A percentile compares a stretch with the other conserved stretches of the same genome.
Evolutionary conservation across 2,329 filamentous ascomycete genomes (phyloP).

Genomic region (Zelopaecilomyces penicillatus): DNA sequence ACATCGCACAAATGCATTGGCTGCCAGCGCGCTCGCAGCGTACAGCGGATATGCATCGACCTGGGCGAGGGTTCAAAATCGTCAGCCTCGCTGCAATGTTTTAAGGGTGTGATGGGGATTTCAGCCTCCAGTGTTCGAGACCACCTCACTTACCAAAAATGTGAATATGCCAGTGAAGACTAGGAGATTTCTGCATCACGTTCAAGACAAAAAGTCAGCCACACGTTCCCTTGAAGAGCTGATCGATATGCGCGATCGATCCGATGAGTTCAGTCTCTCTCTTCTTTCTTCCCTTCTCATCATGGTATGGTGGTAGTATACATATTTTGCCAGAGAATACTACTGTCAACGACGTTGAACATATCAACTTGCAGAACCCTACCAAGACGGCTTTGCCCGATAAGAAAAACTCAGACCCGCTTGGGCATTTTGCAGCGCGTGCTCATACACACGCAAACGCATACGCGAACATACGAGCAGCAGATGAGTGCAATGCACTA

Average conservation of each 20-base stretch:
- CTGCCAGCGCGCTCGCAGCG: slow-evolving; percentile 70
- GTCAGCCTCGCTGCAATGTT: neutral
- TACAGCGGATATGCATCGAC: slow-evolving; percentile 71
- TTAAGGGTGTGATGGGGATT: neutral
- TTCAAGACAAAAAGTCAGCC: slow-evolving; percentile 17
- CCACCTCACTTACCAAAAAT: slow-evolving; percentile 58
- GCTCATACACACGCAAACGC: too few species aligned
- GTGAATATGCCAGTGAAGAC: slow-evolving; percentile 82
- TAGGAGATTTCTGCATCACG: slow-evolving; percentile 55
- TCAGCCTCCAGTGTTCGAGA: neutral
- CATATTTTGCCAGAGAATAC: too few species aligned
- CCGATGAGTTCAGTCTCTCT: too few species aligned
- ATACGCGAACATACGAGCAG: too few species aligned
- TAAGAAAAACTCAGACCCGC: too few species aligned
- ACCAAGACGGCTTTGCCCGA: too few species aligned
- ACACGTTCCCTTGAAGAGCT: slow-evolving; percentile 4
- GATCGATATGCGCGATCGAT: neutral
- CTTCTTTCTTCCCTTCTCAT: too few species aligned
- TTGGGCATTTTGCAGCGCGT: too few species aligned
- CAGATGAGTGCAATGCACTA: too few species aligned
- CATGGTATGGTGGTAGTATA: too few species aligned
- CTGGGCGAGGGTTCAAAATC: slow-evolving; percentile 18
- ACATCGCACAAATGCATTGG: slow-evolving; percentile 73
- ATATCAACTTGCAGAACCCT: too few species aligned
- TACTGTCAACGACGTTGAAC: too few species aligned